Conservation (phyloP, 1,284 basidiomycete species). For the Microbotryum silenes-acaulis region DNA sequence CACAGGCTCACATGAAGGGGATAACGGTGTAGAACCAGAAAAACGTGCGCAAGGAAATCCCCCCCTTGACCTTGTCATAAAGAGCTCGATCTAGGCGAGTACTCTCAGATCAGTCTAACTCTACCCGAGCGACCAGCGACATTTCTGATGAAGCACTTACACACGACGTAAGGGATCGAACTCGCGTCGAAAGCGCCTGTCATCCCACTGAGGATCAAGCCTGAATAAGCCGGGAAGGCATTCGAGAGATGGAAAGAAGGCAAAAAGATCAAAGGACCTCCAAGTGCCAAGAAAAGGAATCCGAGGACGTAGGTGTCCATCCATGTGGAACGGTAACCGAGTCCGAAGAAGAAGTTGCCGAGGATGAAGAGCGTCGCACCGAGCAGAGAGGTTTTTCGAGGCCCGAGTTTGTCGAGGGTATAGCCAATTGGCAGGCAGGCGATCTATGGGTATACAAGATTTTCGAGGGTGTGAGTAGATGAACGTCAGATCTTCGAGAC, state of each 20-base stretch:
- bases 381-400: conserved; percentile 36
- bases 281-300: conserved; percentile 42
- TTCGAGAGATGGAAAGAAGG: conserved; percentile 43
- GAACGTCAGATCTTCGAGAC: not conserved
- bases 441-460: conserved; percentile 22
- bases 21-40: conserved; percentile 41
- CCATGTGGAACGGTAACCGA: conserved; percentile 29
- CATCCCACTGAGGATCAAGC: conserved; percentile 42
- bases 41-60: conserved; percentile 36
- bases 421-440: conserved; percentile 40
- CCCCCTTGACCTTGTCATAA: conserved; percentile 28
- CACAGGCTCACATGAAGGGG: conserved; percentile 37
- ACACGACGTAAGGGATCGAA: conserved; percentile 40
- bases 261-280: conserved; percentile 41
- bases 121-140: not conserved
- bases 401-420: conserved; percentile 38
- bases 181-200: conserved; percentile 45
- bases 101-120: not conserved
- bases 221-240: conserved; percentile 42
- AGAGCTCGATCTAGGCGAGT: not conserved
- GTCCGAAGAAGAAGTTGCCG: conserved; percentile 38
- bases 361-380: conserved; percentile 38
- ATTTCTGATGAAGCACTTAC: conserved; percentile 13
- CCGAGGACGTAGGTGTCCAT: conserved; percentile 39
- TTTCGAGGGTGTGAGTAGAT: too few species aligned